Conservation (phyloP, 2,329 filamentous ascomycete genomes). For the Claviceps arundinis region DNA sequence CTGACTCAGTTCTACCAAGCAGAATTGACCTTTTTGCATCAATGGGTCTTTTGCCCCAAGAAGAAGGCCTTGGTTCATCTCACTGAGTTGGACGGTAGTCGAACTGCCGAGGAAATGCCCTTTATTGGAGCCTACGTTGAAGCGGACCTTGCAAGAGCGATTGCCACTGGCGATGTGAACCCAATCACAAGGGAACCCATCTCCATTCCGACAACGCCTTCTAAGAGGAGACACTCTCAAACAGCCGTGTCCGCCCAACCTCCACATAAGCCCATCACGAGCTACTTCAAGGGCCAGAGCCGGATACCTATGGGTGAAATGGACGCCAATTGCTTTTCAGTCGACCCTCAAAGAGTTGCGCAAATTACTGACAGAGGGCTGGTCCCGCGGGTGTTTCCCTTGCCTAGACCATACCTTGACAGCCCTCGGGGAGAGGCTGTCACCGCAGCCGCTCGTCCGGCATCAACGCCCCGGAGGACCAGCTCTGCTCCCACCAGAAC, state of each 20-base stretch:
- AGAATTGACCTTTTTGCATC: conserved; percentile 84
- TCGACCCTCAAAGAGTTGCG: conserved; percentile 35
- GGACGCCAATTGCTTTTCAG: conserved; percentile 46
- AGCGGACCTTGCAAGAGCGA: conserved; percentile 52
- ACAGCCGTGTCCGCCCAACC: conserved; percentile 13
- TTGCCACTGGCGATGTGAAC: conserved; percentile 73
- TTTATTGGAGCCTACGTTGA: conserved; percentile 70
- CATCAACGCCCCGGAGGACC: conserved; percentile 5
- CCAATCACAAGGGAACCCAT: conserved; percentile 73
- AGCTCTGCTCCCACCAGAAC: conserved; percentile 13
- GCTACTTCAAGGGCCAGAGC: conserved; percentile 37
- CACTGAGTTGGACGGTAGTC: conserved; percentile 48
- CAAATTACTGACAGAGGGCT: conserved; percentile 34
- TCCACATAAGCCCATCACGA: conserved; percentile 36
- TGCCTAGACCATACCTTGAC: conserved; percentile 44
- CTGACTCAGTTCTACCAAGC: conserved; percentile 70
- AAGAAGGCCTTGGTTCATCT: conserved; percentile 60
- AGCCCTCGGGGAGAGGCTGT: conserved; percentile 13
- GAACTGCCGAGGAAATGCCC: conserved; percentile 57
- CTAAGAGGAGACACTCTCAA: conserved; percentile 29
- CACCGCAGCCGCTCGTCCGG: conserved; percentile 3
- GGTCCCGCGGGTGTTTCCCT: conserved; percentile 42
- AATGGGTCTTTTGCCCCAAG: conserved; percentile 82
- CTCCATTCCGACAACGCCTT: conserved; percentile 26
- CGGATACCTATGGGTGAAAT: conserved; percentile 49